Percentiles rank a stretch among this genome's conserved stretches.
Evolutionary conservation across 31 red algal genomes (phyloP).

Genomic region (Asparagopsis taxiformis): DNA sequence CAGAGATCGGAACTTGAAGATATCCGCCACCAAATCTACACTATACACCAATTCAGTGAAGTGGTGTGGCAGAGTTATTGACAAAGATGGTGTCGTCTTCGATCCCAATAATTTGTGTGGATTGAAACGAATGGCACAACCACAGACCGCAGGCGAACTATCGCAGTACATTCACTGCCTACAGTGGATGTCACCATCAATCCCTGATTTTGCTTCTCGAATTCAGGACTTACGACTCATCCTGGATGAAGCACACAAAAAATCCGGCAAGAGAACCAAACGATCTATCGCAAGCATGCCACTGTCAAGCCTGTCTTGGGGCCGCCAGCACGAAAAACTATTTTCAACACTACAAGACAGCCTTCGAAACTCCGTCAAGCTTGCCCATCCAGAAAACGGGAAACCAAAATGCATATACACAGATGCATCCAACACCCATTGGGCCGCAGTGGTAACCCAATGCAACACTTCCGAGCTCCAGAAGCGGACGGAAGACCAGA

Average conservation of each 20-base stretch:
- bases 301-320: constrained; percentile 6
- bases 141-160: constrained; percentile 4
- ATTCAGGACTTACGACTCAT: not conserved
- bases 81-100: not conserved
- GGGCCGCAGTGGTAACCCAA: constrained; percentile 26
- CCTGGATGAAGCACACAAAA: constrained; percentile 5
- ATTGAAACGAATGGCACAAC: not conserved
- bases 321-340: not conserved
- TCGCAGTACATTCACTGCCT: constrained; percentile 9
- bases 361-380: not conserved
- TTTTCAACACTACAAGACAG: constrained; percentile 8
- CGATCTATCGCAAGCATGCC: not conserved
- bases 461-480: not conserved
- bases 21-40: not conserved
- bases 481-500: not conserved
- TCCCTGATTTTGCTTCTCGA: constrained; percentile 15
- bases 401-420: constrained; percentile 2
- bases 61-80: constrained; percentile 5
- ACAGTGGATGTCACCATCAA: constrained; percentile 5
- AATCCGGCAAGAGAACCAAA: constrained; percentile 1
- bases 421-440: constrained; percentile 6
- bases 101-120: constrained; percentile 2
- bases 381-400: constrained; percentile 11
- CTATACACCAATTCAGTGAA: not conserved
- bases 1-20: constrained; percentile 2